Percentiles rank a stretch among this genome's conserved stretches.
Conservation (phyloP, 345 rosid species). For the Salix dunnii region DNA sequence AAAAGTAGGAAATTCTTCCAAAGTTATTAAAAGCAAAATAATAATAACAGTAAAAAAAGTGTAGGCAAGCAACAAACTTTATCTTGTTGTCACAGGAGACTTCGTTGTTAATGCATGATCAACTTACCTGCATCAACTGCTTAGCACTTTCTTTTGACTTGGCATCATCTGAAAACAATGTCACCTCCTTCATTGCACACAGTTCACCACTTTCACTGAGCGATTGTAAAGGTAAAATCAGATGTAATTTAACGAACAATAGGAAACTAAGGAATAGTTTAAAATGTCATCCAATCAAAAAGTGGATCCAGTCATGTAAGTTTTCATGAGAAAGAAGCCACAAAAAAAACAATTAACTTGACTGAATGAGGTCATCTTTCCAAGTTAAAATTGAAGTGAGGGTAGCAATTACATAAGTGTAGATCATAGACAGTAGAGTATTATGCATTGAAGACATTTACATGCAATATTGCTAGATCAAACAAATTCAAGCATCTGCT, state of each 20-base stretch:
- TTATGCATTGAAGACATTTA: background rate
- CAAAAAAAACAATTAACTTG: background rate
- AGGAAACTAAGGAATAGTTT: background rate
- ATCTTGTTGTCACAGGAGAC: background rate
- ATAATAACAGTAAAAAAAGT: background rate
- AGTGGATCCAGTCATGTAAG: background rate
- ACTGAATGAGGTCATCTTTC: too few species aligned
- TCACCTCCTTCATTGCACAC: conserved; percentile 92
- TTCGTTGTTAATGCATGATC: background rate
- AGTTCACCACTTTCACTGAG: conserved; percentile 75
- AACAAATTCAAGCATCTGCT: background rate
- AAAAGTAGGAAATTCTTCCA: background rate
- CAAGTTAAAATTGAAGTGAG: background rate
- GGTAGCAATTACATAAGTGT: background rate
- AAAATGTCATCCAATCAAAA: background rate
- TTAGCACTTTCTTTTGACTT: conserved; percentile 75
- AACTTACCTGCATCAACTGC: conserved; percentile 60
- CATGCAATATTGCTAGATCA: background rate
- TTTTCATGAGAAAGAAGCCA: background rate
- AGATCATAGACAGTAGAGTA: background rate
- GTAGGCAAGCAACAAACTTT: background rate
- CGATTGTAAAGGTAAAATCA: conserved; percentile 7
- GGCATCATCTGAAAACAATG: conserved; percentile 71
- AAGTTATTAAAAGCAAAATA: background rate
- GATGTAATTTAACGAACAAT: background rate